phyloP scores from a whole-genome alignment of 148 eudicot genomes.

The Vaccinium vitisidaea region DNA sequence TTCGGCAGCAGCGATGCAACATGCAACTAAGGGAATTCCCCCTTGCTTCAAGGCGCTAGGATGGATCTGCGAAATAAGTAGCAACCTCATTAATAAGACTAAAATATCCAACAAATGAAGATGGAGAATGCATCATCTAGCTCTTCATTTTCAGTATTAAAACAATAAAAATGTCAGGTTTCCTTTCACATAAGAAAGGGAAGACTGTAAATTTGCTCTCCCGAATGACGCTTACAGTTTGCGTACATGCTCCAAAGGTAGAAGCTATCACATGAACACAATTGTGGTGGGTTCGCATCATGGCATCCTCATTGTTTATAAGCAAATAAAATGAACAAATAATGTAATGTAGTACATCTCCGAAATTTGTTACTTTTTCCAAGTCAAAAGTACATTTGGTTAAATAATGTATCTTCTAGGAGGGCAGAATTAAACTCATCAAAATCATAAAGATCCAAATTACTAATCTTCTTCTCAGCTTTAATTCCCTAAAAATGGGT shows the following conservation, averaged over 20 bases:
- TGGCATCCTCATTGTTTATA: neutral
- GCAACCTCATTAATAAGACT: neutral
- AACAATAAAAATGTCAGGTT: neutral
- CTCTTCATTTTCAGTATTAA: neutral
- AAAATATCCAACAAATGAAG: neutral
- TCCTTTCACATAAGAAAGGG: constrained; percentile 10
- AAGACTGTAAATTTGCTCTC: neutral
- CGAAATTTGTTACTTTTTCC: neutral
- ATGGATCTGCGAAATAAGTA: constrained; percentile 65
- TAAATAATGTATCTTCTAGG: neutral
- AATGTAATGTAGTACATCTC: neutral
- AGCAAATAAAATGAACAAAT: neutral
- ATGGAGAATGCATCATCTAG: neutral
- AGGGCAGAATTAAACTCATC: neutral
- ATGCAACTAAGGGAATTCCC: constrained; percentile 81
- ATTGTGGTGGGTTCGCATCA: neutral
- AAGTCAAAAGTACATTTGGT: neutral
- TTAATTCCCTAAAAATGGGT: neutral
- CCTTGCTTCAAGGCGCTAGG: constrained; percentile 85
- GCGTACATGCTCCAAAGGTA: neutral
- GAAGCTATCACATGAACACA: neutral
- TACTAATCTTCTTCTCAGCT: neutral
- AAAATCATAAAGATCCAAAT: neutral
- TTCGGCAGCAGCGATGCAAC: constrained; percentile 84
- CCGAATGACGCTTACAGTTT: neutral